Conservation (phyloP, 352 stramenopile genomes). For the Elongisporangium prolatum region DNA sequence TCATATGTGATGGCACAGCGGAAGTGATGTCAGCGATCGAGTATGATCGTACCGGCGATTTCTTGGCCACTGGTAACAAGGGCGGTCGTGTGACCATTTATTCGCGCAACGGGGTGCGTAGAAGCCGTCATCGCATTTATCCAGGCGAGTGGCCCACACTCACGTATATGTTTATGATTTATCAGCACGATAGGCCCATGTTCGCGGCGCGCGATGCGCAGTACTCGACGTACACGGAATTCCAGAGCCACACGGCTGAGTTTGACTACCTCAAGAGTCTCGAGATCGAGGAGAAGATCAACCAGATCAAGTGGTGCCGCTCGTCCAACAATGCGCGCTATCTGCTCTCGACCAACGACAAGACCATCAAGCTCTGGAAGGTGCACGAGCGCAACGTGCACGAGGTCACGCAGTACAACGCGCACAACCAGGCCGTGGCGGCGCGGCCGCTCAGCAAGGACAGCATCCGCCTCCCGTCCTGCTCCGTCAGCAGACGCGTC, state of each 20-base stretch:
- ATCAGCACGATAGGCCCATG: slow-evolving; percentile 24
- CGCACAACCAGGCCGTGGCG: slow-evolving; percentile 17
- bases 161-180: slow-evolving; percentile 1
- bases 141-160: slow-evolving; percentile 7
- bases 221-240: slow-evolving; percentile 88
- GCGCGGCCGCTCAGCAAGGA: slow-evolving; percentile 16
- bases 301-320: slow-evolving; percentile 95
- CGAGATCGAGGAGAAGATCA: slow-evolving; percentile 98
- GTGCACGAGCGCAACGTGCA: slow-evolving; percentile 78
- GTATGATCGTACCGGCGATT: slow-evolving; percentile 90
- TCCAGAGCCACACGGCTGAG: slow-evolving; percentile 95
- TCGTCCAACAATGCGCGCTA: slow-evolving; percentile 88
- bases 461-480: slow-evolving; percentile 57
- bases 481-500: slow-evolving; percentile 44
- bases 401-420: slow-evolving; percentile 73
- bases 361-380: slow-evolving; percentile 98
- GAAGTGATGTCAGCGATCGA: slow-evolving; percentile 95
- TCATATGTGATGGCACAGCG: slow-evolving; percentile 30
- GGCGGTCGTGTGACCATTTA: slow-evolving; percentile 92
- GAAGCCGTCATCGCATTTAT: not conserved
- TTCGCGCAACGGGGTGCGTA: slow-evolving; percentile 28
- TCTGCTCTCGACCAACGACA: slow-evolving; percentile 95
- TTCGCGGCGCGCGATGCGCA: slow-evolving; percentile 29
- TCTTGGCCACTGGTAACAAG: slow-evolving; percentile 93
- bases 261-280: slow-evolving; percentile 98